phyloP scores from a whole-genome alignment of 371 early-diverging fungal genomes.

The Syncephalastrum sp. region DNA sequence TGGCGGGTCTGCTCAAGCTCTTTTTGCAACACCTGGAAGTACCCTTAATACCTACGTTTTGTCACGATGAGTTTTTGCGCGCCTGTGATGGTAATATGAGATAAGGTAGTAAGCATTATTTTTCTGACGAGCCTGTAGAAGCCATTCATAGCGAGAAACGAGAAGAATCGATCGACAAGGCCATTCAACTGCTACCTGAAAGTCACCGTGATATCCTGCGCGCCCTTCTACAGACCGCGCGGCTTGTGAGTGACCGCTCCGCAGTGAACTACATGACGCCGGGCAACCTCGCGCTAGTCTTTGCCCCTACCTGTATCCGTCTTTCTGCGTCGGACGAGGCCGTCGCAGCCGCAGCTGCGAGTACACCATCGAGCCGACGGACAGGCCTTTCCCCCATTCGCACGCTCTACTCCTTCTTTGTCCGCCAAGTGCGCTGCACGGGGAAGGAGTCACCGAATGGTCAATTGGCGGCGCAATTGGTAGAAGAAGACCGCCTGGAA shows the following conservation, averaged over 20 bases:
- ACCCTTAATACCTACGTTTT: conserved; percentile 50
- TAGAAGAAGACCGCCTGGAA: too few relatives aligned
- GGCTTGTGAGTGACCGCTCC: conserved; percentile 15
- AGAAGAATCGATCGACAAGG: not conserved
- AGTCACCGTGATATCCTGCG: conserved; percentile 28
- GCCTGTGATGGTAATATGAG: conserved; percentile 20
- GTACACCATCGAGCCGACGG: too few relatives aligned
- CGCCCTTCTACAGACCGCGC: conserved; percentile 17
- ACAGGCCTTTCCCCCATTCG: too few relatives aligned
- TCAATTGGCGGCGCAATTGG: too few relatives aligned
- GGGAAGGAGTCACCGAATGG: too few relatives aligned
- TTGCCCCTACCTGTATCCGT: conserved; percentile 35
- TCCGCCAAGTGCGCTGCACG: too few relatives aligned
- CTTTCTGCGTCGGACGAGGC: conserved; percentile 1
- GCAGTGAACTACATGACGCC: conserved; percentile 32
- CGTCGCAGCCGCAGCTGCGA: too few relatives aligned
- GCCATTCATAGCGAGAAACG: not conserved
- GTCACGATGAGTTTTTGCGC: conserved; percentile 44
- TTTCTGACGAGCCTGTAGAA: not conserved
- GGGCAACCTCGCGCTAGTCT: conserved; percentile 31
- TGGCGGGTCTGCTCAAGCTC: conserved; percentile 54
- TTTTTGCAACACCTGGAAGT: conserved; percentile 56
- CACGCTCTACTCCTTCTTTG: too few relatives aligned
- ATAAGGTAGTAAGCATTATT: not conserved
- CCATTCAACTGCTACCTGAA: conserved; percentile 12